Percentiles rank a stretch among this genome's conserved stretches.
Conservation (phyloP, 768 basidiomycete species). For the Cyathus striatus region DNA sequence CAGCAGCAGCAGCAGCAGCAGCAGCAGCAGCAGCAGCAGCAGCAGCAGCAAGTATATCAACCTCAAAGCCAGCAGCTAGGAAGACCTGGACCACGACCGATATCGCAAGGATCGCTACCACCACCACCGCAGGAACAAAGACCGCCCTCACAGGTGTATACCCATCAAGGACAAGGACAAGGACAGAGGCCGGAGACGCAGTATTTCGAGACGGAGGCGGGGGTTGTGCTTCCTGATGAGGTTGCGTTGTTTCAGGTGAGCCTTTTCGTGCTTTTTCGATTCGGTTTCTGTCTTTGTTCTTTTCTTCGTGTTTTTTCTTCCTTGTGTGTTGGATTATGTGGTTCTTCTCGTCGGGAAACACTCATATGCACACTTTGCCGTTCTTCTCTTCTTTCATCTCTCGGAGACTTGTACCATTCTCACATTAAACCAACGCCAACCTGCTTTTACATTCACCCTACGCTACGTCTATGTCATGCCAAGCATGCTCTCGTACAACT, state of each 20-base stretch:
- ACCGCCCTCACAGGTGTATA: background rate
- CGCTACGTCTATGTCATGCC: no score
- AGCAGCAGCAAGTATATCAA: background rate
- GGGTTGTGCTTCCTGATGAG: slow-evolving; percentile 22
- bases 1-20: background rate
- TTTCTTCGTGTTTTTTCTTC: no score
- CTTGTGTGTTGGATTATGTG: no score
- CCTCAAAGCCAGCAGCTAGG: background rate
- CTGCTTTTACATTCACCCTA: no score
- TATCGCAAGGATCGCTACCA: background rate
- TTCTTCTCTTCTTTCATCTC: no score
- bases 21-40: background rate
- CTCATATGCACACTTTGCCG: no score
- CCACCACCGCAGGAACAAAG: background rate
- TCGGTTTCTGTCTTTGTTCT: background rate
- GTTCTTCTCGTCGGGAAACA: no score
- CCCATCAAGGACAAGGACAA: background rate
- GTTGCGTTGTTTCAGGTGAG: slow-evolving; percentile 28
- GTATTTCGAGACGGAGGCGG: slow-evolving; percentile 8
- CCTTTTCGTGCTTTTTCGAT: background rate
- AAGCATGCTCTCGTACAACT: no score
- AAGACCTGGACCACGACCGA: background rate
- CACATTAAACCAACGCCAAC: no score
- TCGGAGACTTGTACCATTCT: no score
- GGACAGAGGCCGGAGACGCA: background rate